phyloP scores from a whole-genome alignment of 2,329 filamentous ascomycete species.

The Diaporthe destruens region DNA sequence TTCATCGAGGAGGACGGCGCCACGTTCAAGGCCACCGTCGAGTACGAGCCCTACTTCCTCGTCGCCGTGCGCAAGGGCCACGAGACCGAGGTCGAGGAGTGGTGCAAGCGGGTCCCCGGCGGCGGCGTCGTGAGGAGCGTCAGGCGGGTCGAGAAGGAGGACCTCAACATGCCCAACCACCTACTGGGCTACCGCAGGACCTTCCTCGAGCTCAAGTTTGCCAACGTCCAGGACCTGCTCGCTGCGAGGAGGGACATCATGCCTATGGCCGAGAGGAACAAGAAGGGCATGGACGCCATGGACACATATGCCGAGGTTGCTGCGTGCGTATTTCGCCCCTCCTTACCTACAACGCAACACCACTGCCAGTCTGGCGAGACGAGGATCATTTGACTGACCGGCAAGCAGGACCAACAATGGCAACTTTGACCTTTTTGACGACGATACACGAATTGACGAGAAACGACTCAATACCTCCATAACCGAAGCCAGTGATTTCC shows the following conservation, averaged over 20 bases:
- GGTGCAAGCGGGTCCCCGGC: constrained; percentile 81
- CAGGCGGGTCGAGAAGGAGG: constrained; percentile 87
- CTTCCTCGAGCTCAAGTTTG: constrained; percentile 88
- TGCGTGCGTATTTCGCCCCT: constrained; percentile 64
- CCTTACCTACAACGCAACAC: too few species aligned
- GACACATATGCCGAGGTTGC: constrained; percentile 98
- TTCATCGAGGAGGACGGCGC: constrained; percentile 91
- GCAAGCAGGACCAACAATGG: constrained; percentile 71
- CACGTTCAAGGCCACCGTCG: constrained; percentile 95
- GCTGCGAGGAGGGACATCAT: constrained; percentile 86
- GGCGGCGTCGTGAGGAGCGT: constrained; percentile 87
- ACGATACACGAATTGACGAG: constrained; percentile 83
- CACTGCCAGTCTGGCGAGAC: constrained; percentile 23
- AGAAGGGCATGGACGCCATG: constrained; percentile 95
- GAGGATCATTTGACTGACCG: constrained; percentile 44
- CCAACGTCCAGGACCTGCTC: constrained; percentile 88
- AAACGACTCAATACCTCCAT: constrained; percentile 80
- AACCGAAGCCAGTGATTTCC: constrained; percentile 93
- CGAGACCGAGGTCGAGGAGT: constrained; percentile 96
- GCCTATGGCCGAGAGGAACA: constrained; percentile 96
- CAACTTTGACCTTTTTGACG: constrained; percentile 95
- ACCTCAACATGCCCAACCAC: constrained; percentile 95
- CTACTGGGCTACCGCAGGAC: constrained; percentile 89
- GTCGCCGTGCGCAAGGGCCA: constrained; percentile 89
- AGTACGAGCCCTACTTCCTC: constrained; percentile 97